Evolutionary conservation across 2,329 filamentous ascomycete genomes (phyloP).

Genomic region (Zarea fungicola): DNA sequence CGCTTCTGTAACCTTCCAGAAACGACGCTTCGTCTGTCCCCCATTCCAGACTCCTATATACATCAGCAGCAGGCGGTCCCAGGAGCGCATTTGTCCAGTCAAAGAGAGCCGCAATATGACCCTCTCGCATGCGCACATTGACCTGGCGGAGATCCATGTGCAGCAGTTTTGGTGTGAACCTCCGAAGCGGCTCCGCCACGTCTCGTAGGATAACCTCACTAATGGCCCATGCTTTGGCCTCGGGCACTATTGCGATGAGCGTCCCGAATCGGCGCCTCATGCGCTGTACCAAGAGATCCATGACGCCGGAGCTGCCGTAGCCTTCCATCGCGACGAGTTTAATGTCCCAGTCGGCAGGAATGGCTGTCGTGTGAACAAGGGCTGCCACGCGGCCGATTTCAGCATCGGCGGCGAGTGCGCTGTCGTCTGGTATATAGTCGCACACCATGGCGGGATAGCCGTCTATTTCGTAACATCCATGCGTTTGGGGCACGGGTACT

Average conservation of each 20-base stretch:
- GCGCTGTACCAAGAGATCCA: conserved; percentile 11
- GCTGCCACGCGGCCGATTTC: conserved; percentile 15
- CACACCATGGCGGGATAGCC: conserved; percentile 17
- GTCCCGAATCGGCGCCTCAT: conserved; percentile 15
- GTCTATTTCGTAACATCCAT: conserved; percentile 11
- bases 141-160: conserved; percentile 18
- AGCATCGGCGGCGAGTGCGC: background rate
- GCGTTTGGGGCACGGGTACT: conserved; percentile 12
- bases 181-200: conserved; percentile 9
- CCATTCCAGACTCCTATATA: conserved; percentile 16
- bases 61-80: conserved; percentile 14
- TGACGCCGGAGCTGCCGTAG: background rate
- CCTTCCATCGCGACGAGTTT: conserved; percentile 16
- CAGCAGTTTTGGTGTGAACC: conserved; percentile 9
- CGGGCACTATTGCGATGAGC: conserved; percentile 9
- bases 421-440: conserved; percentile 15
- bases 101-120: conserved; percentile 12
- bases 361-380: conserved; percentile 10
- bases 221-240: conserved; percentile 5
- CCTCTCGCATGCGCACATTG: conserved; percentile 12
- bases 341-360: conserved; percentile 11
- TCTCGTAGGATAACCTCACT: background rate
- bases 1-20: conserved; percentile 11
- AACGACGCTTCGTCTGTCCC: conserved; percentile 8
- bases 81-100: conserved; percentile 18